phyloP scores from a whole-genome alignment of 2,329 filamentous ascomycete species.

The Xylaria multiplex region DNA sequence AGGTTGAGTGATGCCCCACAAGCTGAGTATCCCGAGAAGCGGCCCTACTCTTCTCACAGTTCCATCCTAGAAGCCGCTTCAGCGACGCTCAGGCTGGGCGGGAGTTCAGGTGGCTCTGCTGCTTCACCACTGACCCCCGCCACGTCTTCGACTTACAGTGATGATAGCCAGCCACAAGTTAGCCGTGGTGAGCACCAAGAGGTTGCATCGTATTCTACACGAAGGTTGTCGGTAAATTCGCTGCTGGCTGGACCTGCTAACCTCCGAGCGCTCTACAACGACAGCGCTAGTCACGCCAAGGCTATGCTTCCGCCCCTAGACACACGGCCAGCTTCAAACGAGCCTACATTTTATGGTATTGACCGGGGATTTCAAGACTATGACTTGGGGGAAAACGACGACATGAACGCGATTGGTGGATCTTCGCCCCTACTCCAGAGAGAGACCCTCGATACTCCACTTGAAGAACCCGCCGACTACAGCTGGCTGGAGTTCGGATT shows the following conservation, averaged over 20 bases:
- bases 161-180: slow-evolving; percentile 49
- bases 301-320: slow-evolving; percentile 43
- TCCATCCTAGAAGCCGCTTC: slow-evolving; percentile 46
- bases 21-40: slow-evolving; percentile 41
- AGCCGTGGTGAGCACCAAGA: slow-evolving; percentile 38
- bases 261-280: slow-evolving; percentile 41
- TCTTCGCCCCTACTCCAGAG: slow-evolving; percentile 48
- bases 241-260: slow-evolving; percentile 65
- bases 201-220: slow-evolving; percentile 42
- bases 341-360: slow-evolving; percentile 70
- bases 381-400: slow-evolving; percentile 77
- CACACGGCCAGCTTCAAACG: slow-evolving; percentile 46
- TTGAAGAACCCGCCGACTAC: slow-evolving; percentile 50
- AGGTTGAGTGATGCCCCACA: slow-evolving; percentile 42
- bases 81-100: slow-evolving; percentile 41
- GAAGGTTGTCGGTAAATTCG: slow-evolving; percentile 71
- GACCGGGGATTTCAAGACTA: slow-evolving; percentile 76
- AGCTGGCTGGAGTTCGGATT: slow-evolving; percentile 58
- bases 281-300: slow-evolving; percentile 40
- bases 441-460: slow-evolving; percentile 42
- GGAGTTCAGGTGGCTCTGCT: slow-evolving; percentile 44
- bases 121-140: slow-evolving; percentile 55
- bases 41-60: slow-evolving; percentile 47
- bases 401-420: slow-evolving; percentile 70
- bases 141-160: slow-evolving; percentile 53